Percentiles rank a stretch among this genome's conserved stretches.
phyloP scores from a whole-genome alignment of 371 early-diverging fungal species.

The Rhizopus arrhizus region DNA sequence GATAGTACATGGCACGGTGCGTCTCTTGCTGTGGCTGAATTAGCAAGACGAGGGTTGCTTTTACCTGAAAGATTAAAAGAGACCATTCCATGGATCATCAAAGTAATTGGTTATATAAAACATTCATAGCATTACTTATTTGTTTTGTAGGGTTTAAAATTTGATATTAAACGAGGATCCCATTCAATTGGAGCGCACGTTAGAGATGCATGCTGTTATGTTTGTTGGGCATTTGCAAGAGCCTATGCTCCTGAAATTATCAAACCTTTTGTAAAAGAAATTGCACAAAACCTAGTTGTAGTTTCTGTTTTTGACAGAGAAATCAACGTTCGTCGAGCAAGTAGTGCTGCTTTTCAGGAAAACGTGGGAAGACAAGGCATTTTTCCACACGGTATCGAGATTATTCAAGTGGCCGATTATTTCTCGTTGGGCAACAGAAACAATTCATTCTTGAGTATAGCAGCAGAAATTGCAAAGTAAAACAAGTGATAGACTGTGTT shows the following conservation, averaged over 20 bases:
- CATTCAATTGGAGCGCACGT: slow-evolving; percentile 94
- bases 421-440: slow-evolving; percentile 86
- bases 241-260: slow-evolving; percentile 80
- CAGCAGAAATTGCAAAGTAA: slow-evolving; percentile 73
- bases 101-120: slow-evolving; percentile 30
- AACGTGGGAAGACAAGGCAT: slow-evolving; percentile 92
- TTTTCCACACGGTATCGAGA: slow-evolving; percentile 92
- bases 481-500: neutral
- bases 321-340: slow-evolving; percentile 92
- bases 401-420: slow-evolving; percentile 89
- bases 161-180: slow-evolving; percentile 85
- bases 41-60: slow-evolving; percentile 84
- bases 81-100: slow-evolving; percentile 76
- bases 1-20: slow-evolving; percentile 96
- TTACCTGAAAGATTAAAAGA: slow-evolving; percentile 69
- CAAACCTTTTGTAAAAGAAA: slow-evolving; percentile 55
- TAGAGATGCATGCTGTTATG: slow-evolving; percentile 95
- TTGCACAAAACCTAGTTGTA: slow-evolving; percentile 77
- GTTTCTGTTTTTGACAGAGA: slow-evolving; percentile 92
- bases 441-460: slow-evolving; percentile 70
- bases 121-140: neutral
- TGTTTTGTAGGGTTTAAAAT: slow-evolving; percentile 68
- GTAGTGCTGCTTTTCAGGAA: slow-evolving; percentile 96
- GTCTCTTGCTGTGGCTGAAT: slow-evolving; percentile 90
- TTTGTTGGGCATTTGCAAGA: slow-evolving; percentile 96